Percentiles rank a stretch among this genome's conserved stretches.
Conservation (phyloP, 139 green algal species). For the Pleodorina starrii region DNA sequence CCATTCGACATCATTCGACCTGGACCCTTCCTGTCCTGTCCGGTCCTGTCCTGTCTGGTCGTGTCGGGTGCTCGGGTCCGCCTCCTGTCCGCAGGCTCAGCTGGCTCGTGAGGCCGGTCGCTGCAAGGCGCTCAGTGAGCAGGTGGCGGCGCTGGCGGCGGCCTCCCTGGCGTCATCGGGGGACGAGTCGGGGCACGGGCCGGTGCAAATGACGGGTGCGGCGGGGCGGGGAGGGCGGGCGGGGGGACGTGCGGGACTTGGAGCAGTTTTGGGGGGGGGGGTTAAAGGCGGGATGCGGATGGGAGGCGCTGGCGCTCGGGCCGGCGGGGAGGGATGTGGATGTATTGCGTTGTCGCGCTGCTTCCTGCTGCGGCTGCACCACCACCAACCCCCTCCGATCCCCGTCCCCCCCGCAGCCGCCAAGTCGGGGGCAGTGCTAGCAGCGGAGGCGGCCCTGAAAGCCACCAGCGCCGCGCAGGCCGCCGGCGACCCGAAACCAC, state of each 20-base stretch:
- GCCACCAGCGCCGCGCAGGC: not conserved
- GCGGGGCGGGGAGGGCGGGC: too few relatives aligned
- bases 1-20: too few relatives aligned
- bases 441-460: slow-evolving; percentile 22
- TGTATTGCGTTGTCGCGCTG: too few relatives aligned
- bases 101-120: slow-evolving; percentile 1
- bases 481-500: slow-evolving; percentile 9
- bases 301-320: too few relatives aligned
- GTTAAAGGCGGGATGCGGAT: too few relatives aligned
- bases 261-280: not conserved
- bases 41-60: too few relatives aligned
- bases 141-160: slow-evolving; percentile 16
- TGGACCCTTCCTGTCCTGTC: too few relatives aligned
- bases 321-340: too few relatives aligned
- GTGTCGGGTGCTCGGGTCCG: too few relatives aligned
- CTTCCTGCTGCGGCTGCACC: too few relatives aligned
- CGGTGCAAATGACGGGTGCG: slow-evolving; percentile 44
- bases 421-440: slow-evolving; percentile 15
- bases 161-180: not conserved
- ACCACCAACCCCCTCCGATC: too few relatives aligned
- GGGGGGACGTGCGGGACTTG: too few relatives aligned
- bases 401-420: slow-evolving; percentile 19
- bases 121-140: slow-evolving; percentile 1
- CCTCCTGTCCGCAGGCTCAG: not conserved
- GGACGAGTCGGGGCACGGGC: slow-evolving; percentile 39